Evolutionary conservation across 2,329 filamentous ascomycete genomes (phyloP), one percentile per base, ranked within the genome.

Genomic region (Fusarium camptoceras): DNA sequence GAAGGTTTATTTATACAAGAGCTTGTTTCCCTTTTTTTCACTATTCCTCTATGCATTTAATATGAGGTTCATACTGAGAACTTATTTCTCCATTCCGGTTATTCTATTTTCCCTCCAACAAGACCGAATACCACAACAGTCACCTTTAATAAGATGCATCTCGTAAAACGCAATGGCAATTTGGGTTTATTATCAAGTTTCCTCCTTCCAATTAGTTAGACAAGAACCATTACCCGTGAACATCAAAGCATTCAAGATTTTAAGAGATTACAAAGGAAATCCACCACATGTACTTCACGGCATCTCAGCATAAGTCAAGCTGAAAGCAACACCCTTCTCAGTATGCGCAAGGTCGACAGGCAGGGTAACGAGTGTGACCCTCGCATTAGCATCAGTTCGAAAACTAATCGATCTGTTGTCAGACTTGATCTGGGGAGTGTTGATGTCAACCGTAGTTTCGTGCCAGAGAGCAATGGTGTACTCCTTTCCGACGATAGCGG

Each of bases 401-500:
- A 16, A 43, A 10, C 24, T 24, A 8, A 69, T 48, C 11, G 42
- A 41, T 18, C 20, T 24, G 41, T 50, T 69, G 5, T 55, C 39
- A 2, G 65, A 53, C 4, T 55, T 44, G 11, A 72, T 49, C 3
- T 61, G 14, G 11, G 47, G 39, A 2, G 61, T 63, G 31, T 20
- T 46, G 15, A 69, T 34, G n/a, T 61, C 55, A 8, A 47, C 42
- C 1, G 44, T 12, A 2, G 56, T 31, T 11, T 55, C 65, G 18
- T 74, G 72, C 71, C 70, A 74, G 27, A 74, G 70, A 10, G 66
- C 56, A 6, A 71, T 14, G 2, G 42, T 74, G 59, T 74, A 74
- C 31, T 71, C 31, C 2, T 31, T 51, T 8, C 67, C 67, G 3
- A 74, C 27, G 9, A 64, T 59, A 5, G 43, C 16, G 0, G 49